Evolutionary conservation across 106 monocot genomes (phyloP), one percentile per base, ranked within the genome.

Genomic region (Alisma plantagoaquatica): DNA sequence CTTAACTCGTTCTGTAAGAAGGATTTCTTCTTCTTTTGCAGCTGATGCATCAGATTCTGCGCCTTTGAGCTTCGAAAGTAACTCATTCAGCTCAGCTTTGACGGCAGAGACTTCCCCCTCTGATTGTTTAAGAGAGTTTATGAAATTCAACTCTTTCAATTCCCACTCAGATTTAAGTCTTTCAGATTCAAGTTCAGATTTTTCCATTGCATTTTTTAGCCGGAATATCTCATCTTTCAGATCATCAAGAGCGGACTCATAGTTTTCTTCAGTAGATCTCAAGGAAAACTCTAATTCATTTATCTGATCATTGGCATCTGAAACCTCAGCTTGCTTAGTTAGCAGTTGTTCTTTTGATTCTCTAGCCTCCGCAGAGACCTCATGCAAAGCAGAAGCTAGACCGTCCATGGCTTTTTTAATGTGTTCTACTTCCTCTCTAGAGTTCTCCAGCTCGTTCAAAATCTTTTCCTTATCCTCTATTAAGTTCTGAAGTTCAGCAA

Each of bases 371-470:
- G 57, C 18, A 43, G 91, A 91, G 3, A 75, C 73, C 58, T 84
- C 84, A 29, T 84, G 84, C 68, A 90, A 43, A 20, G 79, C 84
- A 10, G 84, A 73, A 50, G 80, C 68, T 47, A 84, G 64, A 61
- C 65, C 64, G 16, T 70, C 57, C 41, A 64, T 68, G 16, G 78
- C 73, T 31, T 70, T 70, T 59, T 60, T 74, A 24, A 20, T 54
- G 22, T 56, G 60, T 55, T 69, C 73, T 23, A 31, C 56, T 31
- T 79, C 73, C 12, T 73, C 64, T 33, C 43, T 64, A 43, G 50
- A 61, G 7, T 10, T 27, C 20, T 70, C 69, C 11, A 73, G 49
- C 31, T 79, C 78, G 27, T 27, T 70, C 1, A 54, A 8, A 49
- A 74, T 38, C 53, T 43, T 56, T 15, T 60, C 46, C 46, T 48